phyloP scores from a whole-genome alignment of 805 yeast species.

The Wickerhamomyces sydowiorum region DNA sequence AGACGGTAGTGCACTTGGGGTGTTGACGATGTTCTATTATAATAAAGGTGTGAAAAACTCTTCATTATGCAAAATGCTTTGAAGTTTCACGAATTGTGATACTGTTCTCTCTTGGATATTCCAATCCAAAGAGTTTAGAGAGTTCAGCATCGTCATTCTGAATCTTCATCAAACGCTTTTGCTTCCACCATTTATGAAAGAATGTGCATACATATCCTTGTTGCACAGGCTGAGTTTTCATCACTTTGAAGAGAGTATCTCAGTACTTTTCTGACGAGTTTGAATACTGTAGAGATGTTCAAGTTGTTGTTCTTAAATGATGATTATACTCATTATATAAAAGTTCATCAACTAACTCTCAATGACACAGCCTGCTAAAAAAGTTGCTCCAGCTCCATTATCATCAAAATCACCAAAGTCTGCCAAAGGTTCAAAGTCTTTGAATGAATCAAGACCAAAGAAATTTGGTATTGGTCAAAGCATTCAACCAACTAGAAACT shows the following conservation, averaged over 20 bases:
- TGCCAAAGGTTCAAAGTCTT: conserved; percentile 58
- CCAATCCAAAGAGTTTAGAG: no score
- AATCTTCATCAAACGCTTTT: neutral
- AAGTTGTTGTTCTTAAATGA: conserved; percentile 3
- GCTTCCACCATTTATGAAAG: neutral
- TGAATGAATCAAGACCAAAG: conserved; percentile 85
- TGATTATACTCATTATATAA: conserved; percentile 1
- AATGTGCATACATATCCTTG: neutral
- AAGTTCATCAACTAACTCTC: conserved; percentile 24
- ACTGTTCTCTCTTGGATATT: no score
- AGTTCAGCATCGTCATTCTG: no score
- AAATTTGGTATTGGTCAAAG: conserved; percentile 96
- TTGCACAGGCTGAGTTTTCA: conserved; percentile 6
- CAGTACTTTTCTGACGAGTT: neutral
- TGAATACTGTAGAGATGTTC: conserved; percentile 25
- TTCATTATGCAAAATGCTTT: no score
- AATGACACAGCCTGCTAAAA: conserved; percentile 62
- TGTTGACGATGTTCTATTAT: conserved; percentile 23
- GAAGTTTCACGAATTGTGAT: no score
- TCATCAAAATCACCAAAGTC: conserved; percentile 63
- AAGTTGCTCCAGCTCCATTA: conserved; percentile 98
- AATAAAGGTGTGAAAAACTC: neutral
- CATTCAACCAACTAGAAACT: conserved; percentile 92
- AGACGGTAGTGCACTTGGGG: conserved; percentile 13
- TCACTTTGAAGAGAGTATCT: no score